A percentile compares a stretch with the other conserved stretches of the same genome.
Evolutionary conservation across 345 rosid genomes (phyloP).

Genomic region (Draba incana): DNA sequence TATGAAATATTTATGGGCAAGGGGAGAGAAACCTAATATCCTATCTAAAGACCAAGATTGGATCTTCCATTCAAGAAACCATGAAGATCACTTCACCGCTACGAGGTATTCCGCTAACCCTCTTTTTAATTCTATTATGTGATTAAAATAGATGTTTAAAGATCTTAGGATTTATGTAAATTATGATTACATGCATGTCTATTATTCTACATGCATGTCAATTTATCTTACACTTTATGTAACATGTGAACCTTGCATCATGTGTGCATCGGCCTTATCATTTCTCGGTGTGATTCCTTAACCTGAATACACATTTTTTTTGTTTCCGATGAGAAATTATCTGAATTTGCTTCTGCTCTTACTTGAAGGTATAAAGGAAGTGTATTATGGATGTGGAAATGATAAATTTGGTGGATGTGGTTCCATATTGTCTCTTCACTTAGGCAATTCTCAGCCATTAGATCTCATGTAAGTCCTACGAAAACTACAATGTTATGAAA

Average conservation of each 20-base stretch:
- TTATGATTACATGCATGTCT: too few relatives aligned
- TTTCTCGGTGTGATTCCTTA: slow-evolving; percentile 57
- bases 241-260: slow-evolving; percentile 92
- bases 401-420: slow-evolving; percentile 96
- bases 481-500: not conserved
- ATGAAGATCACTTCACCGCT: too few relatives aligned
- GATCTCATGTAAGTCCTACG: slow-evolving; percentile 35
- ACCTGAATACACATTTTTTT: not conserved
- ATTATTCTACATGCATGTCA: too few relatives aligned
- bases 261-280: slow-evolving; percentile 90
- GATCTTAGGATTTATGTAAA: too few relatives aligned
- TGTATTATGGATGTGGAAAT: slow-evolving; percentile 74
- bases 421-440: slow-evolving; percentile 64
- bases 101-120: too few relatives aligned
- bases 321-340: not conserved
- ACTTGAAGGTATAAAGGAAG: slow-evolving; percentile 62
- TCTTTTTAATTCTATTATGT: too few relatives aligned
- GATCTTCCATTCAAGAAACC: too few relatives aligned
- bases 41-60: too few relatives aligned
- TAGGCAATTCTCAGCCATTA: slow-evolving; percentile 43
- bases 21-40: too few relatives aligned
- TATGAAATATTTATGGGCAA: too few relatives aligned
- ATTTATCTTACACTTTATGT: too few relatives aligned
- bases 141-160: too few relatives aligned
- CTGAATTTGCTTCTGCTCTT: not conserved